These are phyloP conservation scores for Ascochyta lentis DNA, from an alignment of 2,329 filamentous ascomycete species.

Conservation along the genomic window DNA sequence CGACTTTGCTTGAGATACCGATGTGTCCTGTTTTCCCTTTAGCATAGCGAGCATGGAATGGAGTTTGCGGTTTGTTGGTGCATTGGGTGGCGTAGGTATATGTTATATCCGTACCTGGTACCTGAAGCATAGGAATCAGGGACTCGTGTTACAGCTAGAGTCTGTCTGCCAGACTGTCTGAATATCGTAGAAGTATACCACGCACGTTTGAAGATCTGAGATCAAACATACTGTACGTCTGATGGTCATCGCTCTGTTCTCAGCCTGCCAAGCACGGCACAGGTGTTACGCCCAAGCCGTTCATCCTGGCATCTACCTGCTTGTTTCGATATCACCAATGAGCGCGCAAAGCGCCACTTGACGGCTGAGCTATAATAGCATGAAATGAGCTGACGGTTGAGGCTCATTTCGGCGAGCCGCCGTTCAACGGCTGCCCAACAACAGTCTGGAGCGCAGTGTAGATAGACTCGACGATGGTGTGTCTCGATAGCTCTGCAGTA, in stretches of 20 bases:
- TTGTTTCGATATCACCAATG: not conserved
- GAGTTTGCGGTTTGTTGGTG: constrained; percentile 18
- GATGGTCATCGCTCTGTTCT: not conserved
- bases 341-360: constrained; percentile 4
- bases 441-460: not conserved
- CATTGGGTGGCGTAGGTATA: constrained; percentile 24
- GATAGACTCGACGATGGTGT: constrained; percentile 1
- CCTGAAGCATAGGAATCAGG: not conserved
- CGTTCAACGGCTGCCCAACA: constrained; percentile 9
- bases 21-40: constrained; percentile 23
- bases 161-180: not conserved
- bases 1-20: constrained; percentile 25
- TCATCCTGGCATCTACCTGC: not conserved
- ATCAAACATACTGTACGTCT: not conserved
- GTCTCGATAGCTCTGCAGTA: constrained; percentile 6
- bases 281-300: not conserved
- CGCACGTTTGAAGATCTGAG: not conserved
- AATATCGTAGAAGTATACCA: not conserved
- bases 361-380: not conserved
- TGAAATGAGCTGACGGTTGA: constrained; percentile 3
- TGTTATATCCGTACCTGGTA: not conserved
- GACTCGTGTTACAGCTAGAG: not conserved
- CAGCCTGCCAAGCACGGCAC: constrained; percentile 1
- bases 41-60: constrained; percentile 42
- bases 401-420: constrained; percentile 7